phyloP scores from a whole-genome alignment of 2,329 filamentous ascomycete species.

The Monilinia fructicola region DNA sequence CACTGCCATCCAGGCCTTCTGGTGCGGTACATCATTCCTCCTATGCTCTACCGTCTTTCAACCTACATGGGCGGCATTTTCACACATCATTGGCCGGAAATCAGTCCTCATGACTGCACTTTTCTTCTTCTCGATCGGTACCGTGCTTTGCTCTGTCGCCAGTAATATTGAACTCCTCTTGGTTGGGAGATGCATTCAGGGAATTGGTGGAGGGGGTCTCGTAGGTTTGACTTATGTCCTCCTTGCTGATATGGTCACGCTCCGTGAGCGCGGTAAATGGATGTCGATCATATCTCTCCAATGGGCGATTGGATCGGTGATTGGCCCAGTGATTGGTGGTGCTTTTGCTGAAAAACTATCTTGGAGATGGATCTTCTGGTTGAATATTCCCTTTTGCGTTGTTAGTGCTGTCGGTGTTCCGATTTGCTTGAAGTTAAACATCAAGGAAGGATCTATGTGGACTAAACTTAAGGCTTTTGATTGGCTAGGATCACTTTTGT shows the following conservation, averaged over 20 bases:
- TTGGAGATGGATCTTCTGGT: slow-evolving; percentile 38
- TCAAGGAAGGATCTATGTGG: slow-evolving; percentile 30
- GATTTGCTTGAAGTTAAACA: slow-evolving; percentile 31
- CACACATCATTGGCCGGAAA: slow-evolving; percentile 33
- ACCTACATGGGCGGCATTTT: slow-evolving; percentile 43
- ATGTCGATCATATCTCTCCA: slow-evolving; percentile 33
- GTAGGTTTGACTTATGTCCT: slow-evolving; percentile 48
- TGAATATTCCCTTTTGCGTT: slow-evolving; percentile 35
- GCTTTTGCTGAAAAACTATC: slow-evolving; percentile 43
- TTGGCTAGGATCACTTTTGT: slow-evolving; percentile 60
- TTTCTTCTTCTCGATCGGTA: slow-evolving; percentile 31
- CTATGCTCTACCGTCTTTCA: slow-evolving; percentile 62
- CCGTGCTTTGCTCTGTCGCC: slow-evolving; percentile 41
- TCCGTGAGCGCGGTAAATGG: slow-evolving; percentile 45
- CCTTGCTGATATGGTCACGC: slow-evolving; percentile 47
- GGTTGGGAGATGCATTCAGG: slow-evolving; percentile 46
- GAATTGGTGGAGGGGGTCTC: slow-evolving; percentile 51
- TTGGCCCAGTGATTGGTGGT: slow-evolving; percentile 45
- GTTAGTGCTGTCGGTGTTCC: slow-evolving; percentile 32
- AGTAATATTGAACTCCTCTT: slow-evolving; percentile 35
- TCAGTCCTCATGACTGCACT: slow-evolving; percentile 31
- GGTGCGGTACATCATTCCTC: slow-evolving; percentile 65
- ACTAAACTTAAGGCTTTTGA: slow-evolving; percentile 47
- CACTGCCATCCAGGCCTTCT: slow-evolving; percentile 61
- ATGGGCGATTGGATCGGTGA: slow-evolving; percentile 37